phyloP scores from a whole-genome alignment of 495 filamentous ascomycete genomes.

The Trichocladium uniseriatum region DNA sequence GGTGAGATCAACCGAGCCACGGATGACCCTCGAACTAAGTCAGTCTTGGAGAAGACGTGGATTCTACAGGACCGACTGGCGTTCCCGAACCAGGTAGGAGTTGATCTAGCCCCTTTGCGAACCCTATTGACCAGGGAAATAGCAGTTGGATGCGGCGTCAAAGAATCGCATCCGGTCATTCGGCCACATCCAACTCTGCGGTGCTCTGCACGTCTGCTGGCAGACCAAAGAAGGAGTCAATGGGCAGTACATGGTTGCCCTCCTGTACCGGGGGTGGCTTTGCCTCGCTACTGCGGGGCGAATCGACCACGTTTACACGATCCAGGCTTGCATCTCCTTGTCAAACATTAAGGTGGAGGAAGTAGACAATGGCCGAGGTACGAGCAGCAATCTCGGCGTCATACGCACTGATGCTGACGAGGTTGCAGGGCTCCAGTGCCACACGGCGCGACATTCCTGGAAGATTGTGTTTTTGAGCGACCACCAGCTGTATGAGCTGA shows the following conservation, averaged over 20 bases:
- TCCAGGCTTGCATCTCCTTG: conserved; percentile 66
- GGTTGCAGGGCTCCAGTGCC: conserved; percentile 65
- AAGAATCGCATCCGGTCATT: conserved; percentile 59
- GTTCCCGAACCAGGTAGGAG: conserved; percentile 57
- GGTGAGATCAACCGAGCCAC: conserved; percentile 70
- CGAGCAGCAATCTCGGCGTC: not conserved
- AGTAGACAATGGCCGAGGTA: conserved; percentile 76
- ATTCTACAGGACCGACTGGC: conserved; percentile 66
- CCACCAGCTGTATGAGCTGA: conserved; percentile 69
- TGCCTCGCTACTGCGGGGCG: conserved; percentile 62
- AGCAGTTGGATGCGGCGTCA: conserved; percentile 37
- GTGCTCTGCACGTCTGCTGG: conserved; percentile 78
- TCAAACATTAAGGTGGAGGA: conserved; percentile 64
- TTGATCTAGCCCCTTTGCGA: not conserved
- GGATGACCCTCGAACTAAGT: conserved; percentile 49
- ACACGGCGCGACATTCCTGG: conserved; percentile 81
- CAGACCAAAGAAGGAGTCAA: conserved; percentile 53
- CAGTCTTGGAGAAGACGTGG: conserved; percentile 62
- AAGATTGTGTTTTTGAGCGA: conserved; percentile 80
- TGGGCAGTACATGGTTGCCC: conserved; percentile 78
- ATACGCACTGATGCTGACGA: conserved; percentile 6
- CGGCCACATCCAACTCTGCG: conserved; percentile 76
- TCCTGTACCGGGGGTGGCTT: conserved; percentile 76
- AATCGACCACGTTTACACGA: conserved; percentile 52
- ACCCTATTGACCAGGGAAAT: conserved; percentile 13